A percentile compares a stretch with the other conserved stretches of the same genome.
These are phyloP conservation scores for Phlyctochytrium arcticum DNA, from an alignment of 192 early-diverging fungal genomes.

Conservation along the genomic window DNA sequence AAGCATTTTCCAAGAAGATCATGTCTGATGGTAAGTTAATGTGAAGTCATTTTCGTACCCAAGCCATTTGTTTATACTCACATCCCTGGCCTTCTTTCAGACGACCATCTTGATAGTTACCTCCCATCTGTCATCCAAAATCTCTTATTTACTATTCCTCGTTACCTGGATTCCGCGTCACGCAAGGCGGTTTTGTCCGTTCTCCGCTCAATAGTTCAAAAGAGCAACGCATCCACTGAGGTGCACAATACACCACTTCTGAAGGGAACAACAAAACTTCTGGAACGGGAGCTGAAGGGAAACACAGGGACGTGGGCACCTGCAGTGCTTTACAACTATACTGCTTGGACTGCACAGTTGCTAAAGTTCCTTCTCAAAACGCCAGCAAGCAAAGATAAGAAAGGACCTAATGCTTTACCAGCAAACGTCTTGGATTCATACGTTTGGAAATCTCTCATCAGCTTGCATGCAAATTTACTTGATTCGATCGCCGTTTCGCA, in stretches of 20 bases:
- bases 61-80: background rate
- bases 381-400: too few relatives aligned
- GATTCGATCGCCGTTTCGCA: slow-evolving; percentile 44
- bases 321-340: slow-evolving; percentile 26
- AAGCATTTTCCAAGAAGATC: slow-evolving; percentile 6
- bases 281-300: slow-evolving; percentile 22
- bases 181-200: slow-evolving; percentile 57
- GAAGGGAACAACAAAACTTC: slow-evolving; percentile 25
- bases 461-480: slow-evolving; percentile 48
- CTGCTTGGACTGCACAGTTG: slow-evolving; percentile 51
- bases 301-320: slow-evolving; percentile 3
- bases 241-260: slow-evolving; percentile 28
- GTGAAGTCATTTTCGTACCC: background rate
- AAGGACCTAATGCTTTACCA: too few relatives aligned
- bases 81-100: background rate
- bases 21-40: slow-evolving; percentile 1
- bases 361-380: too few relatives aligned
- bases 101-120: slow-evolving; percentile 6
- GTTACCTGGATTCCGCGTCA: slow-evolving; percentile 67
- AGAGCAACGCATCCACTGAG: slow-evolving; percentile 5
- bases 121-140: slow-evolving; percentile 6
- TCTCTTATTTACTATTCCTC: slow-evolving; percentile 55
- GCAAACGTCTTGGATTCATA: slow-evolving; percentile 8
- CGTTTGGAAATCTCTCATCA: slow-evolving; percentile 28
- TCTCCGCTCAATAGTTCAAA: slow-evolving; percentile 45